Conservation (phyloP, 2,329 filamentous ascomycete species). For the Exserohilum rostratum region DNA sequence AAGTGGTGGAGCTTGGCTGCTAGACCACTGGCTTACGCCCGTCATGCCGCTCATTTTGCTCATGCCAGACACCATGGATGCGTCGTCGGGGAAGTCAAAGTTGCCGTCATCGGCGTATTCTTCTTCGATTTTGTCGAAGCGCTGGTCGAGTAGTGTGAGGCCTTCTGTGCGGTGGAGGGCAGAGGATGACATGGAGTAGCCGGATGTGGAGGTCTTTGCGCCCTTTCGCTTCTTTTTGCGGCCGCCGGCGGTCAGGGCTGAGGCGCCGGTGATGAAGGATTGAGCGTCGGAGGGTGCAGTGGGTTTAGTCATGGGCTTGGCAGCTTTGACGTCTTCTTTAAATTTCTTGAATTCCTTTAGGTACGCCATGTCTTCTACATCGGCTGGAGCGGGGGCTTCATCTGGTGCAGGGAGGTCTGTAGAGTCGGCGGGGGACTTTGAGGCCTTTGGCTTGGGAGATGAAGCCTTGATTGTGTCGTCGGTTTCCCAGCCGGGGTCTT, state of each 20-base stretch:
- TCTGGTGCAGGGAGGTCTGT: slow-evolving; percentile 41
- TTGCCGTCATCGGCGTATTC: slow-evolving; percentile 63
- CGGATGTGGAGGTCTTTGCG: slow-evolving; percentile 83
- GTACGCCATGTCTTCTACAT: slow-evolving; percentile 75
- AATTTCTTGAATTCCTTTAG: slow-evolving; percentile 92
- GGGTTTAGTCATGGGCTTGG: slow-evolving; percentile 47
- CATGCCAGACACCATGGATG: slow-evolving; percentile 55
- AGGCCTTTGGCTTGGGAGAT: slow-evolving; percentile 45
- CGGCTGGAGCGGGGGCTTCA: slow-evolving; percentile 42
- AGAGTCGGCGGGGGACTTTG: slow-evolving; percentile 54
- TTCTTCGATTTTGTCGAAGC: slow-evolving; percentile 90
- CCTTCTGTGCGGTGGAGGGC: slow-evolving; percentile 87
- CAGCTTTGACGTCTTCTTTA: slow-evolving; percentile 73
- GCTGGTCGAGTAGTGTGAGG: slow-evolving; percentile 80
- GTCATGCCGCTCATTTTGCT: slow-evolving; percentile 51
- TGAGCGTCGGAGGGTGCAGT: slow-evolving; percentile 68
- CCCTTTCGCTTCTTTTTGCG: slow-evolving; percentile 94
- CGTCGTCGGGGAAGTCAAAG: slow-evolving; percentile 50
- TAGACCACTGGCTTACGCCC: slow-evolving; percentile 43
- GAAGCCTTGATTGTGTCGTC: slow-evolving; percentile 81
- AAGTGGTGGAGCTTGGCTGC: slow-evolving; percentile 53
- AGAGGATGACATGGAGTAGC: slow-evolving; percentile 91
- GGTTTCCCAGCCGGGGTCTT: slow-evolving; percentile 91
- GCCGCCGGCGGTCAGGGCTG: slow-evolving; percentile 71
- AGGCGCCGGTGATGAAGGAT: slow-evolving; percentile 73